Percentiles rank a stretch among this genome's conserved stretches.
Conservation (phyloP, 179 eudicot species). For the Beta corolliflora region DNA sequence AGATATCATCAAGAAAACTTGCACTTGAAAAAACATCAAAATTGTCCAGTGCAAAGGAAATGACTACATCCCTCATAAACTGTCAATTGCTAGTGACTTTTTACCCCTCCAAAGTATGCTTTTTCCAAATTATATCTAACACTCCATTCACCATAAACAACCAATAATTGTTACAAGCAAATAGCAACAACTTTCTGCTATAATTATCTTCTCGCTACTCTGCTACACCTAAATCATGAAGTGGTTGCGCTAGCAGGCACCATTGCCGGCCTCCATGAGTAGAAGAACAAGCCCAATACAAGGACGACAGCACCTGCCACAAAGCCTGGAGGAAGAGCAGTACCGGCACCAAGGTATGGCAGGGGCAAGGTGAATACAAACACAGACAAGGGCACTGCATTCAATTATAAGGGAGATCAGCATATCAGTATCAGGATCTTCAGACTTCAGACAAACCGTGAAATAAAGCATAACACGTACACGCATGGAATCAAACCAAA, state of each 20-base stretch:
- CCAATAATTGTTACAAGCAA: conserved; percentile 11
- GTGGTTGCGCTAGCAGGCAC: conserved; percentile 36
- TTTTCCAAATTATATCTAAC: not conserved
- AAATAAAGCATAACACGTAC: not conserved
- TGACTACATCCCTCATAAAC: not conserved
- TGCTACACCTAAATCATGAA: conserved; percentile 22
- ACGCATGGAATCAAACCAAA: not conserved
- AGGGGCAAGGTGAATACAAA: conserved; percentile 80
- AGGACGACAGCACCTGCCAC: conserved; percentile 69
- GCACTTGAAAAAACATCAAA: not conserved
- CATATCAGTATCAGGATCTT: not conserved
- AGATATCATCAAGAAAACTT: not conserved
- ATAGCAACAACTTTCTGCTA: conserved; percentile 5
- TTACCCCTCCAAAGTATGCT: not conserved
- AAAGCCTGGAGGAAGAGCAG: conserved; percentile 86
- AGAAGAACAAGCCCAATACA: conserved; percentile 68
- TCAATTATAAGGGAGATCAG: not conserved
- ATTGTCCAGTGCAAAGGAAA: not conserved
- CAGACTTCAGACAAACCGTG: not conserved
- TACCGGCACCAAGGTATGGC: conserved; percentile 83
- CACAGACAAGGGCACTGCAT: conserved; percentile 88
- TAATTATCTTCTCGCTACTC: not conserved
- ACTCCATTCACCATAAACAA: conserved; percentile 2
- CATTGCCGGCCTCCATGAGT: conserved; percentile 51
- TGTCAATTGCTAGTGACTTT: not conserved